Percentiles rank a stretch among this genome's conserved stretches.
phyloP scores from a whole-genome alignment of 2,329 filamentous ascomycete species.

The Phoma herbarum region DNA sequence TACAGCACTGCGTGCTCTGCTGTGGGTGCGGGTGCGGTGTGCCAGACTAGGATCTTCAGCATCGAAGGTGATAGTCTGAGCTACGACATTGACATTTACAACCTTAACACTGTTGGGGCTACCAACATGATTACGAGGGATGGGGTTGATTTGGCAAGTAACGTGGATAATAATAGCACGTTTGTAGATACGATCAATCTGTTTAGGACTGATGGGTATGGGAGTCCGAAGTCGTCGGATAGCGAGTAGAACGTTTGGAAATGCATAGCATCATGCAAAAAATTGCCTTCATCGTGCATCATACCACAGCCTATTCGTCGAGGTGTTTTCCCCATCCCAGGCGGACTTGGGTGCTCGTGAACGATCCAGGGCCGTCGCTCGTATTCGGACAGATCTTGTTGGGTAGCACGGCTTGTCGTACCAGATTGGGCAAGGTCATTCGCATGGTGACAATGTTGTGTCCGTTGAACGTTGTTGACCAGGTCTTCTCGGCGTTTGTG shows the following conservation, averaged over 20 bases:
- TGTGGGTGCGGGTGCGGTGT: conserved; percentile 45
- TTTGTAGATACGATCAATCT: conserved; percentile 52
- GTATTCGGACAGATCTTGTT: too few relatives aligned
- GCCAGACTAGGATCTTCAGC: conserved; percentile 60
- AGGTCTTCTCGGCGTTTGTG: too few relatives aligned
- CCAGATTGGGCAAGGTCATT: too few relatives aligned
- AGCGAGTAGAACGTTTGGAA: not conserved
- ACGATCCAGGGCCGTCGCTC: too few relatives aligned
- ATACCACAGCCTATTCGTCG: too few relatives aligned
- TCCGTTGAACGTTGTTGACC: too few relatives aligned
- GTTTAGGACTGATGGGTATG: conserved; percentile 35
- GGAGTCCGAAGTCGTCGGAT: not conserved
- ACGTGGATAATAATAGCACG: conserved; percentile 58
- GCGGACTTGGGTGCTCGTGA: too few relatives aligned
- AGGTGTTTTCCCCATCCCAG: too few relatives aligned
- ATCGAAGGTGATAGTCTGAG: conserved; percentile 52
- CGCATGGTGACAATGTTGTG: too few relatives aligned
- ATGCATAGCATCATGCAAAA: not conserved
- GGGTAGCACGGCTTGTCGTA: too few relatives aligned
- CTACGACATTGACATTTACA: conserved; percentile 55
- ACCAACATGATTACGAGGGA: conserved; percentile 58
- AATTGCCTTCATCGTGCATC: too few relatives aligned
- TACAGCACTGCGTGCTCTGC: conserved; percentile 57
- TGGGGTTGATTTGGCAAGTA: conserved; percentile 54
- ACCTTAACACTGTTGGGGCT: conserved; percentile 58